phyloP scores from a whole-genome alignment of 75 land plant species.

The Cryptomeria japonica region DNA sequence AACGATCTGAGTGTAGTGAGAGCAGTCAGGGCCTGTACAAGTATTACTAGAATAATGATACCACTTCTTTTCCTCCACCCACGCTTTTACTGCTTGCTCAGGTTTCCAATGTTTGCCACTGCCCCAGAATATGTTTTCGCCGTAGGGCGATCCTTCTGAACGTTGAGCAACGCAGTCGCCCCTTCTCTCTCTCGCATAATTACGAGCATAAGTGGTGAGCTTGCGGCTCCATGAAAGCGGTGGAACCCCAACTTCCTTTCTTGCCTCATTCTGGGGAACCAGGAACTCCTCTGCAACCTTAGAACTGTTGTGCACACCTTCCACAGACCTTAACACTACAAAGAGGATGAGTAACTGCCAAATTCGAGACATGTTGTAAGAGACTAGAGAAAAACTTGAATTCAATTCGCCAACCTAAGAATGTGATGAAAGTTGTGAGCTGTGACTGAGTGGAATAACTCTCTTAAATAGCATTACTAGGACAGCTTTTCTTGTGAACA shows the following conservation, averaged over 20 bases:
- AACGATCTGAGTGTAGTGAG: constrained; percentile 43
- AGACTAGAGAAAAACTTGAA: no score
- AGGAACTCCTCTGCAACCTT: constrained; percentile 3
- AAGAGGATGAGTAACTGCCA: no score
- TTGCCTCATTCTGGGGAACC: constrained; percentile 27
- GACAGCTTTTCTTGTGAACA: no score
- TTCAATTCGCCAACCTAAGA: no score
- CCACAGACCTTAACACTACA: neutral
- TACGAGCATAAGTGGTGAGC: constrained; percentile 29
- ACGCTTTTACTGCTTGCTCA: constrained; percentile 27
- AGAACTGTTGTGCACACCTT: neutral
- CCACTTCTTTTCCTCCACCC: constrained; percentile 33
- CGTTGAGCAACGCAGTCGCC: constrained; percentile 27
- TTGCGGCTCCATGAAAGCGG: constrained; percentile 27
- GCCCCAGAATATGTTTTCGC: constrained; percentile 33
- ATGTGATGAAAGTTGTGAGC: no score
- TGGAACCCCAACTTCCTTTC: constrained; percentile 21
- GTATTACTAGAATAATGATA: constrained; percentile 31
- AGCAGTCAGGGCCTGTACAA: constrained; percentile 30
- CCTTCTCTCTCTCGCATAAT: constrained; percentile 16
- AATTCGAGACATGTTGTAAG: no score
- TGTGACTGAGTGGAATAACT: no score
- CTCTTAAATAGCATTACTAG: no score
- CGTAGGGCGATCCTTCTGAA: constrained; percentile 25
- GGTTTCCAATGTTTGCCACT: constrained; percentile 21